phyloP scores from a whole-genome alignment of 1,284 basidiomycete species.

The Heterobasidion occidentale region DNA sequence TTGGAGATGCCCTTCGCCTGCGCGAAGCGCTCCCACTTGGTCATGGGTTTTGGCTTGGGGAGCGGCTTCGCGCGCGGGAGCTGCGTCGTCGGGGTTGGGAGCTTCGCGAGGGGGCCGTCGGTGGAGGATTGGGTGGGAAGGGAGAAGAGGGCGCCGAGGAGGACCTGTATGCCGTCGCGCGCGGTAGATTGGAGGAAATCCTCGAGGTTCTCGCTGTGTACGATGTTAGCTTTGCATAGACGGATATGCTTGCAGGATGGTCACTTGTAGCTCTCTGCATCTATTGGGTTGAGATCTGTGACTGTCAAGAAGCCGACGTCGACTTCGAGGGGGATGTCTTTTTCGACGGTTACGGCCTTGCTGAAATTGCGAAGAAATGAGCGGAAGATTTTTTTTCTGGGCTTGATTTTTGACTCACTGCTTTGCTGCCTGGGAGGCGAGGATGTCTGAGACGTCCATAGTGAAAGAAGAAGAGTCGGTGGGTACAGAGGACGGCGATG shows the following conservation, averaged over 20 bases:
- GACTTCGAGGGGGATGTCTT: conserved; percentile 74
- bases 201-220: conserved; percentile 70
- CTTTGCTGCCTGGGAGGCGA: conserved; percentile 62
- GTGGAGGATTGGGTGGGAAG: conserved; percentile 73
- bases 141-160: conserved; percentile 76
- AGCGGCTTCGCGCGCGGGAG: conserved; percentile 90
- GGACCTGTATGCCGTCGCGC: conserved; percentile 80
- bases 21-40: conserved; percentile 97
- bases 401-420: conserved; percentile 30
- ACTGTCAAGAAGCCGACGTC: conserved; percentile 82
- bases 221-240: not conserved
- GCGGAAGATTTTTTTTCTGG: not conserved
- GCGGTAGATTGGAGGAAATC: conserved; percentile 76
- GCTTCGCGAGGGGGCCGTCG: conserved; percentile 79
- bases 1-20: conserved; percentile 91
- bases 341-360: conserved; percentile 64
- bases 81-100: conserved; percentile 70
- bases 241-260: conserved; percentile 24
- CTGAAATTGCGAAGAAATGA: conserved; percentile 25
- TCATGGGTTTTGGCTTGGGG: conserved; percentile 87
- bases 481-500: no score
- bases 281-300: conserved; percentile 83
- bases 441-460: conserved; percentile 78
- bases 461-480: not conserved
- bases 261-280: conserved; percentile 67